Conservation (phyloP, 1,284 basidiomycete species). For the Apiotrichum brassicae region DNA sequence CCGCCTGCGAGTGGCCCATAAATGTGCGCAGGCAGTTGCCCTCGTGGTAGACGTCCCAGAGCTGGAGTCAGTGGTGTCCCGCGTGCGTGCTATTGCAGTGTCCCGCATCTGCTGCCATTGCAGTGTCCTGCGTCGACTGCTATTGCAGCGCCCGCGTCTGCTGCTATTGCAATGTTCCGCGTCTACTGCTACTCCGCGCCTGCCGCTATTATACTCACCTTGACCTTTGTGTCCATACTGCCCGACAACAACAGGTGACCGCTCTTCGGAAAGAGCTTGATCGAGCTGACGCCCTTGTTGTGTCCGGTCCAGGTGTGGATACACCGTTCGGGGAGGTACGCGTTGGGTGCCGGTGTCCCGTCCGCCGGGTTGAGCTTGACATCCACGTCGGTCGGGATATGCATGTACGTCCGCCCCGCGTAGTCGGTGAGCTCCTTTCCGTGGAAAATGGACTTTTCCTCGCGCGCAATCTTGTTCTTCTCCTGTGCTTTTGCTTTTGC, state of each 20-base stretch:
- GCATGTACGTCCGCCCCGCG: slow-evolving; percentile 97
- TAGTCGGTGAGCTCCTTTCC: slow-evolving; percentile 96
- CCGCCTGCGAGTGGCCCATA: slow-evolving; percentile 92
- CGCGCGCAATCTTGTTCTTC: slow-evolving; percentile 74
- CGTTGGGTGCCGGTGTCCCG: slow-evolving; percentile 79
- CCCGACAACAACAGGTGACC: slow-evolving; percentile 89
- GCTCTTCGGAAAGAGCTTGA: slow-evolving; percentile 84
- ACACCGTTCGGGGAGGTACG: slow-evolving; percentile 89
- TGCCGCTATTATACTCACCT: slow-evolving; percentile 43
- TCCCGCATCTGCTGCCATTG: no score
- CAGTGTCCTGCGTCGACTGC: no score
- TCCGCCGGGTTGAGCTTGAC: slow-evolving; percentile 59
- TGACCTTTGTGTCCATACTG: slow-evolving; percentile 98
- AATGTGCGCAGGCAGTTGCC: slow-evolving; percentile 95
- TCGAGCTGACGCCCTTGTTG: slow-evolving; percentile 89
- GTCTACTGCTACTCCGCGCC: no score
- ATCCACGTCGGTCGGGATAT: slow-evolving; percentile 63
- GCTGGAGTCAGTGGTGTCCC: slow-evolving; percentile 40
- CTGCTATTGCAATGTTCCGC: no score
- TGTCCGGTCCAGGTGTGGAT: slow-evolving; percentile 98
- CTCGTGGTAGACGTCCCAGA: slow-evolving; percentile 98
- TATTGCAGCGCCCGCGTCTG: no score
- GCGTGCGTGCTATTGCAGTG: no score
- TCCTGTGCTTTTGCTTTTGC: slow-evolving; percentile 56
- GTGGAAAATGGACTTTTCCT: slow-evolving; percentile 93